A percentile compares a stretch with the other conserved stretches of the same genome.
phyloP scores from a whole-genome alignment of 2,329 filamentous ascomycete genomes.

The Lachnellula arida region DNA sequence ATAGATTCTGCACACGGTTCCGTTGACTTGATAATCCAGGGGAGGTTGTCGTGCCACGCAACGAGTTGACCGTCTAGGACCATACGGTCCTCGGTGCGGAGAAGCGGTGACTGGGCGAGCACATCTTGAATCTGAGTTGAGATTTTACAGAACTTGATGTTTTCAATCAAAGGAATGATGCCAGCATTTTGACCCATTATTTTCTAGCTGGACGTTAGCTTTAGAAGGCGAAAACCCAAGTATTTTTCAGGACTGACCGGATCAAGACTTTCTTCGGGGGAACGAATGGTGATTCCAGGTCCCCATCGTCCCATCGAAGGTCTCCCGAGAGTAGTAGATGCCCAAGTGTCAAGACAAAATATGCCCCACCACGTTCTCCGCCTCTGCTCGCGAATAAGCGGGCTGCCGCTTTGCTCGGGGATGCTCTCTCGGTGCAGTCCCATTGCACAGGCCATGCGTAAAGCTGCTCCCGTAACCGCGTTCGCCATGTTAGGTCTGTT shows the following conservation, averaged over 20 bases:
- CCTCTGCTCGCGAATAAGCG: slow-evolving; percentile 52
- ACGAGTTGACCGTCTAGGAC: slow-evolving; percentile 64
- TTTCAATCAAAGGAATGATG: slow-evolving; percentile 68
- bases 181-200: slow-evolving; percentile 57
- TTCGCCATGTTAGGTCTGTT: slow-evolving; percentile 75
- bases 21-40: slow-evolving; percentile 57
- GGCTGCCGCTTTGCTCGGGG: slow-evolving; percentile 23
- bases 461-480: slow-evolving; percentile 63
- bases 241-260: slow-evolving; percentile 19
- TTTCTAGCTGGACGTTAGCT: slow-evolving; percentile 25
- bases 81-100: slow-evolving; percentile 61
- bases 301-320: slow-evolving; percentile 66
- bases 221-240: not conserved
- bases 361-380: slow-evolving; percentile 71
- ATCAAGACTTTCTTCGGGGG: slow-evolving; percentile 44
- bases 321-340: slow-evolving; percentile 63
- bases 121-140: slow-evolving; percentile 73
- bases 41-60: slow-evolving; percentile 68
- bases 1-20: slow-evolving; percentile 68
- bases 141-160: slow-evolving; percentile 75
- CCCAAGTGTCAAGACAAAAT: slow-evolving; percentile 72
- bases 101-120: slow-evolving; percentile 63
- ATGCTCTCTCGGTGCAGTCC: slow-evolving; percentile 63
- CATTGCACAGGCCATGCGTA: slow-evolving; percentile 70
- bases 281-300: slow-evolving; percentile 60